These are phyloP conservation scores for Leucogyrophana mollusca DNA, from an alignment of 768 basidiomycete genomes.

Conservation along the genomic window DNA sequence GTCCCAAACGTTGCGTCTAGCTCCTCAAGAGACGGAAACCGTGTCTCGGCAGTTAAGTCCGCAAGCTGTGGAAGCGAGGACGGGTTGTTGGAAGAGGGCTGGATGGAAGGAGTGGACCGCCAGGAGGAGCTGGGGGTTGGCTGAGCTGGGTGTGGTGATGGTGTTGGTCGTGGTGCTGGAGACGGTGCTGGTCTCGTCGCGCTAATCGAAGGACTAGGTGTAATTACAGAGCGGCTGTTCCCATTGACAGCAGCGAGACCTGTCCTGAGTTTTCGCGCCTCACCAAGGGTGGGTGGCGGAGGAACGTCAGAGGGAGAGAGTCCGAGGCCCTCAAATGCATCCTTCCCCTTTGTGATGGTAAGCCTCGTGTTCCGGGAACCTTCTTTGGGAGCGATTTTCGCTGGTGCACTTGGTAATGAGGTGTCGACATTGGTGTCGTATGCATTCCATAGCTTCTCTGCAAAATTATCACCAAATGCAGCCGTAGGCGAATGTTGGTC, in stretches of 20 bases:
- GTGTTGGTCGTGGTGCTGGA: slow-evolving; percentile 16
- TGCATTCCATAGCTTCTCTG: slow-evolving; percentile 53
- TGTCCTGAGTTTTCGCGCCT: slow-evolving; percentile 70
- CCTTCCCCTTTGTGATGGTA: slow-evolving; percentile 45
- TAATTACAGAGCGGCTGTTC: slow-evolving; percentile 21
- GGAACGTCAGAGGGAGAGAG: slow-evolving; percentile 41
- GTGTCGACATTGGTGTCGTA: slow-evolving; percentile 33
- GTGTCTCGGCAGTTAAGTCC: slow-evolving; percentile 57
- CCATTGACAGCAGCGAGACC: slow-evolving; percentile 57
- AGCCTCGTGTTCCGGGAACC: slow-evolving; percentile 31
- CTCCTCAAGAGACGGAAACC: slow-evolving; percentile 88
- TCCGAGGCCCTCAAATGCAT: slow-evolving; percentile 80
- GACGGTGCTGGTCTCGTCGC: slow-evolving; percentile 15
- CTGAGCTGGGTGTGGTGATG: slow-evolving; percentile 27
- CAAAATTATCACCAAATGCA: slow-evolving; percentile 72
- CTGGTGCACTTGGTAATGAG: slow-evolving; percentile 2
- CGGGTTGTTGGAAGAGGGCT: slow-evolving; percentile 27
- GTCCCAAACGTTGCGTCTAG: slow-evolving; percentile 57
- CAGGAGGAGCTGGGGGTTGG: slow-evolving; percentile 15
- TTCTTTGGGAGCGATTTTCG: slow-evolving; percentile 24
- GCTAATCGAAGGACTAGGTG: slow-evolving; percentile 13
- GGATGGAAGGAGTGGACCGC: slow-evolving; percentile 16
- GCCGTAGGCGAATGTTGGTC: slow-evolving; percentile 20
- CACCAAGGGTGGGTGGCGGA: slow-evolving; percentile 67
- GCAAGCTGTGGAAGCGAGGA: slow-evolving; percentile 34